Conservation (phyloP, 257 asterid species). For the Solanum bukasovii region DNA sequence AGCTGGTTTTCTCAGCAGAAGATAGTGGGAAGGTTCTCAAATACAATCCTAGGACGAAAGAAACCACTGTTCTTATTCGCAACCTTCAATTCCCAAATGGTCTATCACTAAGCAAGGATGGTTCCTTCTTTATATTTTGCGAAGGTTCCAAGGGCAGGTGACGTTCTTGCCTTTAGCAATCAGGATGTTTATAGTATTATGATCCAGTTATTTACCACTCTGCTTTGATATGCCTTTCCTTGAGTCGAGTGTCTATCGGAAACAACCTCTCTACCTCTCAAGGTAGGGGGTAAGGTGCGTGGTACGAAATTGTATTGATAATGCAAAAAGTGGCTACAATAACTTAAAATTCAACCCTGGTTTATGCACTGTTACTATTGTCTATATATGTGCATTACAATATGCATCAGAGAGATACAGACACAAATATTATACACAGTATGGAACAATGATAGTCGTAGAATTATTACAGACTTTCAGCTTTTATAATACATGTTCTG, state of each 20-base stretch:
- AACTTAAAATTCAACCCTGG: background rate
- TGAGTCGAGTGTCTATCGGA: background rate
- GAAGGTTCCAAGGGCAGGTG: constrained; percentile 80
- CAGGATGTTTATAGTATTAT: background rate
- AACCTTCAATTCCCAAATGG: constrained; percentile 85
- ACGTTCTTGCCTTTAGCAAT: background rate
- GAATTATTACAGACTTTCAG: background rate
- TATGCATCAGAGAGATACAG: background rate
- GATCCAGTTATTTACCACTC: background rate
- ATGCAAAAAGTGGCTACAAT: background rate
- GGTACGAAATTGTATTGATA: background rate
- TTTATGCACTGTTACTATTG: background rate
- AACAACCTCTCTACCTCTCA: background rate
- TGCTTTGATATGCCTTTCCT: background rate
- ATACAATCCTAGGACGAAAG: constrained; percentile 51
- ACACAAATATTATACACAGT: background rate
- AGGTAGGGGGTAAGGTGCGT: background rate
- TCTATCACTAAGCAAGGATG: constrained; percentile 78
- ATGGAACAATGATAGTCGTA: background rate
- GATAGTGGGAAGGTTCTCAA: constrained; percentile 82
- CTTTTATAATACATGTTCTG: background rate
- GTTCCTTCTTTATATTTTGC: constrained; percentile 66
- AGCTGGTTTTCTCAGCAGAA: constrained; percentile 64
- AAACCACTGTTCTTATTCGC: constrained; percentile 63
- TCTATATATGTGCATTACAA: background rate